Base-by-base conservation (phyloP, 345 rosid species). In the Euphorbia lathyris region DNA sequence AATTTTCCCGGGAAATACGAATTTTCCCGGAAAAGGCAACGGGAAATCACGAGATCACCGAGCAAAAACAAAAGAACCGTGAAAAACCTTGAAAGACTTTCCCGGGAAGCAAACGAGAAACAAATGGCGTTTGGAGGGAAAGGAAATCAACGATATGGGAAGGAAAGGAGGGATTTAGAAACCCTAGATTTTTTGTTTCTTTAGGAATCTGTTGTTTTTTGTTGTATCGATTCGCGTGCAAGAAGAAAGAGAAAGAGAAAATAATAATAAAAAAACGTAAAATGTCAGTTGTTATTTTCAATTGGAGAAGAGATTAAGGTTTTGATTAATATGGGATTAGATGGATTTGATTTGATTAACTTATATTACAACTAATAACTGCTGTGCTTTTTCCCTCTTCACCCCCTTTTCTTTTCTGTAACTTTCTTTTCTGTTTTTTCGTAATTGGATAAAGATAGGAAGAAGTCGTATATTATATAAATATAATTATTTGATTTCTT, bases 101-200 rank as follows among this genome's bases (percentile, higher is more conserved):
- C 29, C 57, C 50, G 25, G 68, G 67, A 29, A 32, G 29, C 29
- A 29, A 42, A n/a, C n/a, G n/a, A n/a, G n/a, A n/a, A n/a, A n/a
- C n/a, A n/a, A 57, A 68, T 25, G 36, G 76, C 10, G 72, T 69
- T 76, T 76, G 77, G 80, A 71, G 76, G 80, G 74, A 74, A 74
- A 71, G 71, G 74, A 80, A 76, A 63, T 68, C 58, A 19, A 77
- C n/a, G 32, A 9, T 27, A 42, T n/a, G 36, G 23, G n/a, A 25
- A 20, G 38, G 57, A 58, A 40, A 22, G 4, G 53, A 14, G 40
- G 61, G 38, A 66, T 23, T 38, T 61, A 13, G 79, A 76, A 80
- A 76, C 79, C 84, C 81, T 68, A 65, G 36, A 60, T 19, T 61
- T 68, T 22, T 9, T 34, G 20, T 23, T 10, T 7, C 0, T 58